Conservation (phyloP, 305 asterid genomes). For the Striga hermonthica region DNA sequence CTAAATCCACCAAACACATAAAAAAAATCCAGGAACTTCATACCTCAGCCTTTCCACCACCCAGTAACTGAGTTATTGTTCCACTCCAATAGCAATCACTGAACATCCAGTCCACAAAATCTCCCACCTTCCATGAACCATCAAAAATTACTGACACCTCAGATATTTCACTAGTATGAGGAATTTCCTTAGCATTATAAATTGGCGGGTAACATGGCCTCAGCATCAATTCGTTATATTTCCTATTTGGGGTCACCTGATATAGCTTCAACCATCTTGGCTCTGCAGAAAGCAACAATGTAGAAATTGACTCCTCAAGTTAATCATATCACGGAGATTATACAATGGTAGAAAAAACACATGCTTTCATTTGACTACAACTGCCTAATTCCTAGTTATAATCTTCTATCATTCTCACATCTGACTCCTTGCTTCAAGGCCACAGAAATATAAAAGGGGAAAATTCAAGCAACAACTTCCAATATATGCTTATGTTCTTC, state of each 20-base stretch:
- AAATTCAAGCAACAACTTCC: neutral
- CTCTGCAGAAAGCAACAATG: conserved; percentile 44
- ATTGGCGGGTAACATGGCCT: conserved; percentile 66
- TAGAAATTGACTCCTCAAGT: conserved; percentile 18
- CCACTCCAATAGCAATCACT: conserved; percentile 68
- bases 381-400: conserved; percentile 13
- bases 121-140: conserved; percentile 64
- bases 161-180: conserved; percentile 36
- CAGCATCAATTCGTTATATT: conserved; percentile 44
- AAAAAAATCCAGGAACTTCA: no score
- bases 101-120: conserved; percentile 73
- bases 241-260: conserved; percentile 37
- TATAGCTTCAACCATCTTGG: conserved; percentile 39
- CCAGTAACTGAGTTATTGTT: conserved; percentile 44
- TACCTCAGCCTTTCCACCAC: conserved; percentile 55
- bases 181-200: conserved; percentile 32
- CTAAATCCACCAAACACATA: no score
- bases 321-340: conserved; percentile 13
- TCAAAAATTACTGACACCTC: conserved; percentile 47
- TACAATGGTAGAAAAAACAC: neutral
- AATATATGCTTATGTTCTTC: neutral
- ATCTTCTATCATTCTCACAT: conserved; percentile 18
- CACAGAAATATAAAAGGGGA: conserved; percentile 5
- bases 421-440: conserved; percentile 18
- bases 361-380: conserved; percentile 13